Percentiles rank a stretch among this genome's conserved stretches.
Evolutionary conservation across 768 basidiomycete genomes (phyloP).

Genomic region (Termitomyces sp.): DNA sequence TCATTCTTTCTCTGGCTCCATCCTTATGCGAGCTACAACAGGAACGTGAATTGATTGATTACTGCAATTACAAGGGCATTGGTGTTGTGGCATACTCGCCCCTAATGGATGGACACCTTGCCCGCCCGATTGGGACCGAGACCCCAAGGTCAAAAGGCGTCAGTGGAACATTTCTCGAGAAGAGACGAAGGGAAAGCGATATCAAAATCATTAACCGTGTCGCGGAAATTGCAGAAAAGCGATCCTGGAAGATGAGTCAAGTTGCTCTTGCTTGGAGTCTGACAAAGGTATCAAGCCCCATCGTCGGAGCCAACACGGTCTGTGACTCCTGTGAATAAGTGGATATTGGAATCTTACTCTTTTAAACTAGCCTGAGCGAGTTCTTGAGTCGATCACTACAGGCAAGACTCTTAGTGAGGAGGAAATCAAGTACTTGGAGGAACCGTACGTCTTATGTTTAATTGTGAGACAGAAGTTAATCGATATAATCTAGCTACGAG

Average conservation of each 20-base stretch:
- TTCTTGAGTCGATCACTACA: neutral
- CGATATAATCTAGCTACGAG: neutral
- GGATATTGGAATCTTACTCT: conserved; percentile 20
- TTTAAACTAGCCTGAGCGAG: conserved; percentile 23
- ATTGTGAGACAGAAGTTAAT: neutral
- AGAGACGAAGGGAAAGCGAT: conserved; percentile 18
- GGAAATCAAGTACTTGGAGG: neutral
- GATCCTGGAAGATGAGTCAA: conserved; percentile 36
- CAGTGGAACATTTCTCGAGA: conserved; percentile 13
- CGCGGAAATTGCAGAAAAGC: conserved; percentile 35
- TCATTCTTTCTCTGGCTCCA: too few species aligned
- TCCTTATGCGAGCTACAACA: conserved; percentile 11
- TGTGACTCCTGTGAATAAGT: neutral
- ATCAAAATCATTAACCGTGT: conserved; percentile 30
- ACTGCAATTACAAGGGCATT: conserved; percentile 42
- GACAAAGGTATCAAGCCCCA: conserved; percentile 29
- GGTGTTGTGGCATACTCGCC: conserved; percentile 47
- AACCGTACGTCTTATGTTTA: neutral
- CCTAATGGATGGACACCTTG: conserved; percentile 30
- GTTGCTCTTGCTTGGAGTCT: conserved; percentile 38
- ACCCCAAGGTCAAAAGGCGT: conserved; percentile 11
- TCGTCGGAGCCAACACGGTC: conserved; percentile 19
- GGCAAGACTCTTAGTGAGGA: neutral
- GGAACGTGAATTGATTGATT: conserved; percentile 40
- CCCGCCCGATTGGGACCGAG: conserved; percentile 25